Conservation (phyloP, 2,329 filamentous ascomycete species). For the Clonostachys solani region DNA sequence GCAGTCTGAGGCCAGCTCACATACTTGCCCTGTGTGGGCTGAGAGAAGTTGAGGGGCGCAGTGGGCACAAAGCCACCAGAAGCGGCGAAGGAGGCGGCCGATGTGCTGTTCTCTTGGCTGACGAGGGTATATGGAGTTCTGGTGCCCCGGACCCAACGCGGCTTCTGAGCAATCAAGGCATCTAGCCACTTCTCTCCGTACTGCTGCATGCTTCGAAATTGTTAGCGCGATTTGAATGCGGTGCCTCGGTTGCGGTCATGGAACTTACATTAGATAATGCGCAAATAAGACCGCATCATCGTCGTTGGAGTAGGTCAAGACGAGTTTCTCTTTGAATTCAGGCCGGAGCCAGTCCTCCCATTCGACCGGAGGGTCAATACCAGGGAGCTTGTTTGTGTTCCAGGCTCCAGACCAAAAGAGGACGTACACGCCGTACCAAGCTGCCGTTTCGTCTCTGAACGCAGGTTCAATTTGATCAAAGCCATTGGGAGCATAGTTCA, state of each 20-base stretch:
- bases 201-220: constrained; percentile 21
- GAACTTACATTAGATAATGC: constrained; percentile 40
- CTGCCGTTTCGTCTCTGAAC: constrained; percentile 36
- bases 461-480: constrained; percentile 35
- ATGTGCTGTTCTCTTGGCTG: constrained; percentile 14
- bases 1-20: no score
- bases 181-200: constrained; percentile 43
- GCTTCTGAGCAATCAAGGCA: constrained; percentile 39
- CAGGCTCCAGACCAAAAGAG: constrained; percentile 29
- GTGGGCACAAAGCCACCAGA: constrained; percentile 8
- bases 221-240: background rate
- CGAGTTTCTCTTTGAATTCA: constrained; percentile 47
- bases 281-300: constrained; percentile 51
- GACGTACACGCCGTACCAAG: constrained; percentile 34
- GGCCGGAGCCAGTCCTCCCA: constrained; percentile 40
- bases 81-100: constrained; percentile 27
- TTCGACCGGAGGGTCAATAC: constrained; percentile 23
- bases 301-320: constrained; percentile 52
- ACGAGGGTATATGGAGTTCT: constrained; percentile 33
- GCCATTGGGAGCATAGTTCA: constrained; percentile 42
- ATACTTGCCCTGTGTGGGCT: constrained; percentile 25
- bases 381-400: constrained; percentile 25
- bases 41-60: constrained; percentile 12
- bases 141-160: constrained; percentile 48
- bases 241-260: no score